Evolutionary conservation across 2,329 filamentous ascomycete species (phyloP).

Genomic region (Diaporthe sp.): DNA sequence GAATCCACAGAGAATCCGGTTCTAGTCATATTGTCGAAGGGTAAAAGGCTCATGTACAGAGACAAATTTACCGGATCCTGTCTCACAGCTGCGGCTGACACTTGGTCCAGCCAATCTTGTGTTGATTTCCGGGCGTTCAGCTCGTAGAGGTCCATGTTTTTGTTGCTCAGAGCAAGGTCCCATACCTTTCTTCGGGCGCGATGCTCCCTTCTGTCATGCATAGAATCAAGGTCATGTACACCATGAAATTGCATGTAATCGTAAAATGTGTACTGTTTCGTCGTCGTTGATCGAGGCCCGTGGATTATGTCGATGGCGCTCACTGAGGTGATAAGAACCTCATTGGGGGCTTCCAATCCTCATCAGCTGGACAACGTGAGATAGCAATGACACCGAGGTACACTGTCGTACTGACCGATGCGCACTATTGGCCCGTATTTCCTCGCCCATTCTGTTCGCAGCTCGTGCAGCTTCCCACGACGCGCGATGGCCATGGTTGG

Average conservation of each 20-base stretch:
- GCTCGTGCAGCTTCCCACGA: not conserved
- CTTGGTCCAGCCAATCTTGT: not conserved
- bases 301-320: not conserved
- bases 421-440: not conserved
- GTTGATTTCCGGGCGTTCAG: not conserved
- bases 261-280: not conserved
- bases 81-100: not conserved
- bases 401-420: not conserved
- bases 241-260: not conserved
- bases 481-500: not conserved
- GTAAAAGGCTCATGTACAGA: not conserved
- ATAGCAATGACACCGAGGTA: too few relatives aligned
- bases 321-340: not conserved
- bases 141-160: not conserved
- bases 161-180: not conserved
- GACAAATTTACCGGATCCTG: not conserved
- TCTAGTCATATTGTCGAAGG: not conserved
- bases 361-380: not conserved
- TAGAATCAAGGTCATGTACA: not conserved
- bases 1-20: not conserved
- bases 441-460: not conserved
- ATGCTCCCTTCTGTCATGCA: not conserved
- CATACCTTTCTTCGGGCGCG: not conserved
- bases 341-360: not conserved
- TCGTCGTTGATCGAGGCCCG: not conserved